These are phyloP conservation scores for Leishmania mexicana DNA, from an alignment of 208 protist species.

Conservation along the genomic window DNA sequence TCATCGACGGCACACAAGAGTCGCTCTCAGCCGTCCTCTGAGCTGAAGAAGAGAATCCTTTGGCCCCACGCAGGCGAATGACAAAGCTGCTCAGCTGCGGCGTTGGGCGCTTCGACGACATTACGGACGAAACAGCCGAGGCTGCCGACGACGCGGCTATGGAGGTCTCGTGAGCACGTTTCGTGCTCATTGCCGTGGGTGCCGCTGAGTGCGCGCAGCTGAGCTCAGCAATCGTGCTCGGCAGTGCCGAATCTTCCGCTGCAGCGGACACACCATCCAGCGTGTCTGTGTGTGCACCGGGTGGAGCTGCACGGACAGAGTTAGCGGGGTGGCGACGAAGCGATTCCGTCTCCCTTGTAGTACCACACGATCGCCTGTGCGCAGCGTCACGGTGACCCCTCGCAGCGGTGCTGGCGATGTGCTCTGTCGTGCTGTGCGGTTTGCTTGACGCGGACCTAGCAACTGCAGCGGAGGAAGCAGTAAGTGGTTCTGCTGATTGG, in stretches of 20 bases:
- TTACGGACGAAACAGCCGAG: background rate
- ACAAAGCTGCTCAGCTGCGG: conserved; percentile 33
- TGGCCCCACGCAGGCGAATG: conserved; percentile 21
- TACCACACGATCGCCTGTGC: background rate
- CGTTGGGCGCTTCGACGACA: conserved; percentile 7
- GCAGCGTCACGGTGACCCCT: background rate
- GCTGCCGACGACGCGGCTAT: background rate
- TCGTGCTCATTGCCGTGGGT: background rate
- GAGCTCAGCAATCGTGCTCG: conserved; percentile 5
- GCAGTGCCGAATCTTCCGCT: background rate
- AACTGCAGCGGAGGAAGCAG: background rate
- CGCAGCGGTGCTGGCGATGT: background rate
- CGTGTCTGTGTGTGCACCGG: background rate
- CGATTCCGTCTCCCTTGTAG: background rate
- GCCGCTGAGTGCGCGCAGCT: background rate
- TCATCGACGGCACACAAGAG: background rate
- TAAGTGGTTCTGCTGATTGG: background rate
- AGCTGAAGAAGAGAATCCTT: background rate
- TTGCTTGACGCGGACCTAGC: background rate
- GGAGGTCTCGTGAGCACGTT: background rate
- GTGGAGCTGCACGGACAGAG: background rate
- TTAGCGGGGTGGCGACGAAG: background rate
- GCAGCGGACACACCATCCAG: background rate
- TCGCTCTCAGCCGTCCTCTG: background rate
- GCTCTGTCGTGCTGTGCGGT: background rate